Conservation (phyloP, 2,329 filamentous ascomycete genomes). For the Colletotrichum viniferum region DNA sequence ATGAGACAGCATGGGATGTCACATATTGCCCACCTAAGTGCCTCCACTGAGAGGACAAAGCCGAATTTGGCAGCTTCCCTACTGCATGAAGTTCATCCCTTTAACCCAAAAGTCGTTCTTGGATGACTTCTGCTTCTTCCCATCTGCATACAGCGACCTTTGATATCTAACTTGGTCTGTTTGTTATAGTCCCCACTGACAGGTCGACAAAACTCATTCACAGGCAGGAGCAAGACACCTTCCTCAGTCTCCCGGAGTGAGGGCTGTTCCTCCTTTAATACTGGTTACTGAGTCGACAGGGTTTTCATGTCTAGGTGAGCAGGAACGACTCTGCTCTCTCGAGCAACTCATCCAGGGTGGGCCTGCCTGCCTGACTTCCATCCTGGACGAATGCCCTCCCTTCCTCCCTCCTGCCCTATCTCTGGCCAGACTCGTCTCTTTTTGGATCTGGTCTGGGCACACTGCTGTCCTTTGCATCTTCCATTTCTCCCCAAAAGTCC, state of each 20-base stretch:
- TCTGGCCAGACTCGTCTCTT: neutral
- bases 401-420: neutral
- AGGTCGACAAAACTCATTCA: neutral
- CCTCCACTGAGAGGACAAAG: neutral
- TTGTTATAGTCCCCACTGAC: neutral
- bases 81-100: neutral
- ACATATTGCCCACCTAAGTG: neutral
- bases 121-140: neutral
- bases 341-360: neutral
- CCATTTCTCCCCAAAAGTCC: neutral
- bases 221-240: neutral
- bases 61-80: neutral
- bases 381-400: neutral
- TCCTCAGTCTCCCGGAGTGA: neutral
- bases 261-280: neutral
- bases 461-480: neutral
- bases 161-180: neutral
- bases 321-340: neutral
- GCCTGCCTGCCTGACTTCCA: neutral
- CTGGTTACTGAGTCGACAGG: neutral
- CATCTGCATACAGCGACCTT: neutral
- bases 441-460: neutral
- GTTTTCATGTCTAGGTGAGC: neutral
- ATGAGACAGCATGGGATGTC: neutral
- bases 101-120: neutral